A percentile compares a stretch with the other conserved stretches of the same genome.
Evolutionary conservation across 2,329 filamentous ascomycete species (phyloP).

Genomic region (Calonectria fujianensis): DNA sequence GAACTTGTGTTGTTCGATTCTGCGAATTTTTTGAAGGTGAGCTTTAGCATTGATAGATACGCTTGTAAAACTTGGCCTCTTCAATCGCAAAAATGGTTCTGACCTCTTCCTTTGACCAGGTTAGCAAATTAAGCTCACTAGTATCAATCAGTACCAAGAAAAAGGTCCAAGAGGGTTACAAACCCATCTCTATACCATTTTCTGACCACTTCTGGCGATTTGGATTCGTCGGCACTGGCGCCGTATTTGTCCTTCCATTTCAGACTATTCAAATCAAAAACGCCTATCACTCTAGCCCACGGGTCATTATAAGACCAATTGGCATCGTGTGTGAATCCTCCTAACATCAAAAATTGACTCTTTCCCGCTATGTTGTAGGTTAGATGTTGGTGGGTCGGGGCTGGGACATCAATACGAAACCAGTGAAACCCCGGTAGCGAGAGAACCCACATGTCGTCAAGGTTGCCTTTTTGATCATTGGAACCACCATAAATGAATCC

Average conservation of each 20-base stretch:
- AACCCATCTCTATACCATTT: not conserved
- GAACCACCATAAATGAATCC: not conserved
- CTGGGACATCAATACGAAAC: not conserved
- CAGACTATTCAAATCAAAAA: not conserved
- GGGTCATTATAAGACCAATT: not conserved
- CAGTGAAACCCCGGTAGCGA: not conserved
- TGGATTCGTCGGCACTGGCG: not conserved
- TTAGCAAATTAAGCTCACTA: not conserved
- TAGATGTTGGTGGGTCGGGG: not conserved
- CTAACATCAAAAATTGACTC: not conserved
- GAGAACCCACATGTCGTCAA: not conserved
- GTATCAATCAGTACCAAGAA: not conserved
- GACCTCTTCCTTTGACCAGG: not conserved
- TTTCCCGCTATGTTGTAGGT: not conserved
- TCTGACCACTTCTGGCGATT: not conserved
- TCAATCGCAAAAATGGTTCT: not conserved
- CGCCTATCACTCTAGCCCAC: not conserved
- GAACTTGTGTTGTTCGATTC: not conserved
- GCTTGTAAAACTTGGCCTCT: not conserved
- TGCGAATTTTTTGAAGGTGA: not conserved
- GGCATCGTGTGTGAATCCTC: not conserved
- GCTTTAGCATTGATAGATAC: not conserved
- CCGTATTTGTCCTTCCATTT: slow-evolving; percentile 4
- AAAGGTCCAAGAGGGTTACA: not conserved
- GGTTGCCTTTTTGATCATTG: not conserved